Percentiles rank a stretch among this genome's conserved stretches.
Evolutionary conservation across 345 rosid genomes (phyloP).

Genomic region (Eucalyptus polybractea): DNA sequence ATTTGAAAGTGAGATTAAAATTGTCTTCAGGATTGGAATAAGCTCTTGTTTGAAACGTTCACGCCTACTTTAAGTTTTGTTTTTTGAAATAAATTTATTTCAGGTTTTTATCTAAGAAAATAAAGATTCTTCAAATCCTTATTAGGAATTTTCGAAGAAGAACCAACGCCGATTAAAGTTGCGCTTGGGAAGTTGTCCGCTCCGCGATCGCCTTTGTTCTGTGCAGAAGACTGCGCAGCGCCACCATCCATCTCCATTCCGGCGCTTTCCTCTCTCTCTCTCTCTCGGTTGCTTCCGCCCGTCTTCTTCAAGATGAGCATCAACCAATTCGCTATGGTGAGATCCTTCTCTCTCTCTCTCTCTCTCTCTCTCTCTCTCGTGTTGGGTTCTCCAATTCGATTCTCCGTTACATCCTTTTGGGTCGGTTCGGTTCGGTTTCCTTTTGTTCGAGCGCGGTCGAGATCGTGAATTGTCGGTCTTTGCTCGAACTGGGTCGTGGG

Average conservation of each 20-base stretch:
- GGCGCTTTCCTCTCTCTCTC: background rate
- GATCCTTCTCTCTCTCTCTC: background rate
- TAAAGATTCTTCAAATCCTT: background rate
- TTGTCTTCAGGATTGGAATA: too few relatives aligned
- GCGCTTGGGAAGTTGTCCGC: background rate
- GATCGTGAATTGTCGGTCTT: background rate
- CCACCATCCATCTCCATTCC: background rate
- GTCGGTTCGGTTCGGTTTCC: background rate
- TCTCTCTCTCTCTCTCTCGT: background rate
- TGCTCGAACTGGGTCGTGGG: background rate
- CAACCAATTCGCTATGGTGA: constrained; percentile 30
- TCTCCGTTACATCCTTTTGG: background rate
- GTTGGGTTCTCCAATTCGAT: background rate
- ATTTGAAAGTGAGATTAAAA: background rate
- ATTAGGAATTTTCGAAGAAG: background rate
- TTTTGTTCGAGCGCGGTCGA: background rate
- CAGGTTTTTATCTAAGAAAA: background rate
- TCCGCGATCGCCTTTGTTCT: background rate
- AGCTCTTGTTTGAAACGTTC: background rate
- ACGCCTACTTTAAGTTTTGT: background rate
- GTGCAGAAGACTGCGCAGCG: background rate
- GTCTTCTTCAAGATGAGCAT: constrained; percentile 8
- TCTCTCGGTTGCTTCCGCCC: background rate
- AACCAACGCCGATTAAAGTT: background rate
- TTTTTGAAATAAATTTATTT: too few relatives aligned